A percentile compares a stretch with the other conserved stretches of the same genome.
phyloP scores from a whole-genome alignment of 768 basidiomycete genomes.

The Lentinus brumalis region DNA sequence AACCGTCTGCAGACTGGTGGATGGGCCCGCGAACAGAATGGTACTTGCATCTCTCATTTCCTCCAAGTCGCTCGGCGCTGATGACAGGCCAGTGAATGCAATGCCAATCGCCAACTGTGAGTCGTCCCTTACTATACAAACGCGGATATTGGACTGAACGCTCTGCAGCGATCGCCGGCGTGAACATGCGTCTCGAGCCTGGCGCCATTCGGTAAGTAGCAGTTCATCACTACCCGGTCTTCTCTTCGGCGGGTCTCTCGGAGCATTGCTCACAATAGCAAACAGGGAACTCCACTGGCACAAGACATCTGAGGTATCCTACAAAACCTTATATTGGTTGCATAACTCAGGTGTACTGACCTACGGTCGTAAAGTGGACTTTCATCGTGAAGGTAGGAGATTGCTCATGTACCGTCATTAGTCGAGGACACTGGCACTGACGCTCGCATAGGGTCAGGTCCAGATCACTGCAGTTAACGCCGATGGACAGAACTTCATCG shows the following conservation, averaged over 20 bases:
- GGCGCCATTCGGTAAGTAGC: constrained; percentile 32
- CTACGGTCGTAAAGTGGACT: constrained; percentile 24
- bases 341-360: neutral
- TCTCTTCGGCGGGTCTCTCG: neutral
- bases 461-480: constrained; percentile 50
- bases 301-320: constrained; percentile 26
- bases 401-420: neutral
- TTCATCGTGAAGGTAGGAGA: constrained; percentile 32
- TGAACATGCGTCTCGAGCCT: constrained; percentile 35
- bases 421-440: neutral
- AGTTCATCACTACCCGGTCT: neutral
- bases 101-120: constrained; percentile 42
- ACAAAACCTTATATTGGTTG: neutral
- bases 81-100: constrained; percentile 29
- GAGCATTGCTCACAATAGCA: neutral
- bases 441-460: constrained; percentile 4
- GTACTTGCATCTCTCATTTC: constrained; percentile 31
- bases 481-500: constrained; percentile 49
- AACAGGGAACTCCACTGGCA: constrained; percentile 37
- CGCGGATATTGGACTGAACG: neutral
- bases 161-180: constrained; percentile 31
- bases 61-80: neutral
- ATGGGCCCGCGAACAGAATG: constrained; percentile 64
- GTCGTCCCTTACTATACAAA: constrained; percentile 11
- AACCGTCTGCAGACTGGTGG: constrained; percentile 60